These are phyloP conservation scores for Hansenula lynferdii DNA, from an alignment of 1,139 yeast genomes.

Conservation along the genomic window DNA sequence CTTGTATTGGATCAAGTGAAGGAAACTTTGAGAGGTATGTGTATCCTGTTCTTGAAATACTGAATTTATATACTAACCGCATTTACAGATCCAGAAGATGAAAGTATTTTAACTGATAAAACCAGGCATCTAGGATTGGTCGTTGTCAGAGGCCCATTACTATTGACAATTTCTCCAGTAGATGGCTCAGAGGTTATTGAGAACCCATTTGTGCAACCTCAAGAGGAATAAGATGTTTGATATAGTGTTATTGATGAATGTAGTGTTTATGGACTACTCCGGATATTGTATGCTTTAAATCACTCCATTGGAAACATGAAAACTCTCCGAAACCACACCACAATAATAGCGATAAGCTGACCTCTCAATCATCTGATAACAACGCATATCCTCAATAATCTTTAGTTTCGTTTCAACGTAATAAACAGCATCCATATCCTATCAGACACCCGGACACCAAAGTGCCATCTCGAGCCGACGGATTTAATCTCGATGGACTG, in stretches of 20 bases:
- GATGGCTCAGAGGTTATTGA: conserved; percentile 79
- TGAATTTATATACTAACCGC: conserved; percentile 23
- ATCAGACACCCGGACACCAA: conserved; percentile 1
- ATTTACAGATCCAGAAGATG: conserved; percentile 54
- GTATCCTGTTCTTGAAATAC: background rate
- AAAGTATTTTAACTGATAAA: conserved; percentile 40
- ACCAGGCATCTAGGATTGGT: conserved; percentile 70
- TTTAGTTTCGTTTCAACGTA: too few relatives aligned
- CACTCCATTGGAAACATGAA: too few relatives aligned
- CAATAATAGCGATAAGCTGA: too few relatives aligned
- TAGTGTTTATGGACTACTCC: too few relatives aligned
- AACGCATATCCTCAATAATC: too few relatives aligned
- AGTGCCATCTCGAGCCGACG: background rate
- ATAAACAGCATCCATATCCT: too few relatives aligned
- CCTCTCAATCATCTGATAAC: too few relatives aligned
- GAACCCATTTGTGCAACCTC: conserved; percentile 45
- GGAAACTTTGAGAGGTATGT: conserved; percentile 58
- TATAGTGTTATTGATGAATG: too few relatives aligned
- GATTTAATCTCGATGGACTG: conserved; percentile 1
- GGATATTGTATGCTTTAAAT: too few relatives aligned
- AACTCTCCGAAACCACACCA: too few relatives aligned
- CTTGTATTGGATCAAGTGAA: conserved; percentile 81
- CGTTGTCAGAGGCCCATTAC: conserved; percentile 81
- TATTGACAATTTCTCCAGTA: conserved; percentile 77
- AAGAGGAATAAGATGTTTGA: conserved; percentile 3